phyloP scores from a whole-genome alignment of 2,329 filamentous ascomycete genomes.

The Lojkania enalia region DNA sequence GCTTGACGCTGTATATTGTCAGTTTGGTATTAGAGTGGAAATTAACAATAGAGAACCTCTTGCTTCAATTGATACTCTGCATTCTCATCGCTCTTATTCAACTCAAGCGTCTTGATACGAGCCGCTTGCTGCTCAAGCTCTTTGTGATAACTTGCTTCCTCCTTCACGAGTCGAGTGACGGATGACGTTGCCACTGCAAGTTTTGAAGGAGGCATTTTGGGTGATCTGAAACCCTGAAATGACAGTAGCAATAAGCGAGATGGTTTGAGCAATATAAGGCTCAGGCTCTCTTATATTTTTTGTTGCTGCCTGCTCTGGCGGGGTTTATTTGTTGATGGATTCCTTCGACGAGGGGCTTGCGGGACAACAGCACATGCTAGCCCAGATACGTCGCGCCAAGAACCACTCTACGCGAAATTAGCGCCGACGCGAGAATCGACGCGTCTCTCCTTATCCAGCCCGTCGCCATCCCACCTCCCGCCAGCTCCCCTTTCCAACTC shows the following conservation, averaged over 20 bases:
- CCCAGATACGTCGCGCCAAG: slow-evolving; percentile 9
- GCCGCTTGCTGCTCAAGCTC: slow-evolving; percentile 77
- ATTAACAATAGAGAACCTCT: slow-evolving; percentile 61
- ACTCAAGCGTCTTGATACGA: slow-evolving; percentile 69
- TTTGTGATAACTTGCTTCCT: slow-evolving; percentile 86
- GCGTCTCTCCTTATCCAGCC: slow-evolving; percentile 20
- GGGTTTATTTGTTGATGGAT: slow-evolving; percentile 4
- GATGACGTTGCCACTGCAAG: slow-evolving; percentile 79
- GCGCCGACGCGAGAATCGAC: slow-evolving; percentile 31
- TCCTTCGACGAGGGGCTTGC: slow-evolving; percentile 7
- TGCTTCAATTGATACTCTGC: slow-evolving; percentile 79
- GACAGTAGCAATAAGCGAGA: background rate
- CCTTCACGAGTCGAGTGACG: slow-evolving; percentile 83
- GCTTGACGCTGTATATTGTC: slow-evolving; percentile 65
- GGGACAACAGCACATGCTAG: background rate
- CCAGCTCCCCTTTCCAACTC: slow-evolving; percentile 5
- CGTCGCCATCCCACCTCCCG: slow-evolving; percentile 17
- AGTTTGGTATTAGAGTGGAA: background rate
- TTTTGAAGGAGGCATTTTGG: slow-evolving; percentile 62
- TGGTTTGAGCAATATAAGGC: no score
- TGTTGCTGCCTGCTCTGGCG: slow-evolving; percentile 3
- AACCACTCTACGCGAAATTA: slow-evolving; percentile 27
- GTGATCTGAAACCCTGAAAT: background rate
- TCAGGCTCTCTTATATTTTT: background rate
- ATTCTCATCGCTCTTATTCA: slow-evolving; percentile 68